Conservation (phyloP, 2,329 filamentous ascomycete genomes). For the Pseudogymnoascus sp. region DNA sequence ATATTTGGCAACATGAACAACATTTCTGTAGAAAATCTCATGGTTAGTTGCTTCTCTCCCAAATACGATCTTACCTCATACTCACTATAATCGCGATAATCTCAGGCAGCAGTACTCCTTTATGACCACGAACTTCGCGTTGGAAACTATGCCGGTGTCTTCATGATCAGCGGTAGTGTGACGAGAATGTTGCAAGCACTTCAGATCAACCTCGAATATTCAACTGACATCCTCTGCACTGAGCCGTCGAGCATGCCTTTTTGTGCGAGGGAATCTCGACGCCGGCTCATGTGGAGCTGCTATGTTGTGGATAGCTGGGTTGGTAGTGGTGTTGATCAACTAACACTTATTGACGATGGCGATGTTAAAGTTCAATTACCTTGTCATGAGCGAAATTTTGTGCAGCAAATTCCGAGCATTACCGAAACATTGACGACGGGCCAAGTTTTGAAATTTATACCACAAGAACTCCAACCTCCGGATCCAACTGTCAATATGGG, state of each 20-base stretch:
- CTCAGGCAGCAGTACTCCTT: conserved; percentile 28
- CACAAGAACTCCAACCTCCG: background rate
- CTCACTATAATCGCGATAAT: background rate
- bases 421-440: conserved; percentile 27
- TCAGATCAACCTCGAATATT: conserved; percentile 31
- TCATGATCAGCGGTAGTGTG: conserved; percentile 30
- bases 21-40: conserved; percentile 13
- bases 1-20: conserved; percentile 8
- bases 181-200: conserved; percentile 29
- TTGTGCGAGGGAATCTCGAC: conserved; percentile 26
- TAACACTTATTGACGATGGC: conserved; percentile 27
- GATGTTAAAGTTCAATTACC: conserved; percentile 28
- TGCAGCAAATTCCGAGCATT: conserved; percentile 26
- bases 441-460: conserved; percentile 20
- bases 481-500: conserved; percentile 6
- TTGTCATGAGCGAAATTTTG: conserved; percentile 29
- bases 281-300: conserved; percentile 31
- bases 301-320: conserved; percentile 29
- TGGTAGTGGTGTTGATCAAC: conserved; percentile 30
- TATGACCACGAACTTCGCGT: conserved; percentile 30
- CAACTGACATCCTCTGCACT: conserved; percentile 28
- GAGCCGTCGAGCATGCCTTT: conserved; percentile 19
- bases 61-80: background rate
- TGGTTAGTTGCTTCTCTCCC: background rate
- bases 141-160: conserved; percentile 31